Conservation (phyloP, 2,329 filamentous ascomycete genomes). For the Blumeria hordei region DNA sequence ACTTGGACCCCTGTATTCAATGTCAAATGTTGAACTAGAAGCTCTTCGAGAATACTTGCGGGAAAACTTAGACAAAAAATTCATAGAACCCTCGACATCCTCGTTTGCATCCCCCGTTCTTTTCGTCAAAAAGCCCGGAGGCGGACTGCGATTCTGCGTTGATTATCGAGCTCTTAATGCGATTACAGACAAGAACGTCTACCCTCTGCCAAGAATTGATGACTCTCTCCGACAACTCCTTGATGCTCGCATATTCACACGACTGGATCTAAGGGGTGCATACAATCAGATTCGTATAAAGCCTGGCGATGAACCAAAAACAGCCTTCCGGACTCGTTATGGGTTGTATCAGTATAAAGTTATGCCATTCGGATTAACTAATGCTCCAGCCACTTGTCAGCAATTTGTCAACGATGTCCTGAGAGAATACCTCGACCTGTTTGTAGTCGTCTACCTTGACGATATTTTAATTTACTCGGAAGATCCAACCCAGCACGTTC, state of each 20-base stretch:
- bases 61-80: conserved; percentile 2
- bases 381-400: conserved; percentile 2
- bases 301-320: not conserved
- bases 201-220: not conserved
- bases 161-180: not conserved
- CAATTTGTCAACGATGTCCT: not conserved
- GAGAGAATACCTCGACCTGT: conserved; percentile 1
- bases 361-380: conserved; percentile 2
- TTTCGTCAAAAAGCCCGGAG: not conserved
- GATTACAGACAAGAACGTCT: not conserved
- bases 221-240: not conserved
- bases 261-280: not conserved
- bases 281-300: conserved; percentile 1
- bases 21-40: not conserved
- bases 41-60: not conserved
- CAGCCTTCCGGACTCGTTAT: not conserved
- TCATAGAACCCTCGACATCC: not conserved
- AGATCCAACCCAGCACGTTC: not conserved
- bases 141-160: not conserved
- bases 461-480: conserved; percentile 1
- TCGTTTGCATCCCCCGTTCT: not conserved
- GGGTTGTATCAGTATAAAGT: conserved; percentile 1
- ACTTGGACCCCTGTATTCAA: not conserved
- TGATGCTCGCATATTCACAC: not conserved
- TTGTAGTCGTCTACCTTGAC: not conserved